Conservation (phyloP, 768 basidiomycete genomes). For the Naematelia encephala region DNA sequence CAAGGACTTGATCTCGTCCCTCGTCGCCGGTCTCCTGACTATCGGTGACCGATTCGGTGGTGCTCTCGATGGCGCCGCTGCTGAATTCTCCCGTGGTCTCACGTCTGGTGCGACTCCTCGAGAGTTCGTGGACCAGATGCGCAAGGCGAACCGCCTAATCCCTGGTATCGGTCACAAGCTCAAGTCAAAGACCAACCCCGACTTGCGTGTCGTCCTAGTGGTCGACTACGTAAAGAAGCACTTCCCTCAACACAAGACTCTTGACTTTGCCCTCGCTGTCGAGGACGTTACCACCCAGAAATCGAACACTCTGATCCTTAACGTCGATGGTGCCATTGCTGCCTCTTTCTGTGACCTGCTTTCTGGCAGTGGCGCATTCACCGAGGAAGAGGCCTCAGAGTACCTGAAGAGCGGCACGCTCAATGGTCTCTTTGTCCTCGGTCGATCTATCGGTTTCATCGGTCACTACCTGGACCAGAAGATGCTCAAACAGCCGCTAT, state of each 20-base stretch:
- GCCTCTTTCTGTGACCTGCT: constrained; percentile 95
- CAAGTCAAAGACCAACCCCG: constrained; percentile 63
- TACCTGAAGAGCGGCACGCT: constrained; percentile 76
- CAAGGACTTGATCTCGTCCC: constrained; percentile 94
- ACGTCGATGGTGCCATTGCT: constrained; percentile 87
- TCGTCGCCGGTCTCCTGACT: constrained; percentile 92
- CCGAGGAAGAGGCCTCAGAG: constrained; percentile 90
- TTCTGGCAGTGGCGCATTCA: constrained; percentile 88
- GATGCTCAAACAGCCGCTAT: constrained; percentile 83
- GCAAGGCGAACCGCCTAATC: constrained; percentile 93
- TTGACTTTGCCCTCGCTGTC: constrained; percentile 92
- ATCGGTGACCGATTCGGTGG: constrained; percentile 98
- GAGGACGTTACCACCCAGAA: constrained; percentile 97
- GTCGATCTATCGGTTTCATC: constrained; percentile 76
- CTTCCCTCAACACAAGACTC: constrained; percentile 90
- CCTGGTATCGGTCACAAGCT: constrained; percentile 99
- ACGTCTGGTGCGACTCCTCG: constrained; percentile 92
- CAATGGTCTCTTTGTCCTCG: constrained; percentile 95
- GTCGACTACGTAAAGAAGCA: constrained; percentile 93
- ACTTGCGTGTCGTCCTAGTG: constrained; percentile 54
- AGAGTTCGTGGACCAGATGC: constrained; percentile 91
- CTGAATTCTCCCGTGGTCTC: constrained; percentile 89
- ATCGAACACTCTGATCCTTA: constrained; percentile 96
- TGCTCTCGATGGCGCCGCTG: constrained; percentile 93
- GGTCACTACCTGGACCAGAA: constrained; percentile 97